These are phyloP conservation scores for Hanseniaspora nectarophila DNA, from an alignment of 805 yeast species.

Conservation along the genomic window DNA sequence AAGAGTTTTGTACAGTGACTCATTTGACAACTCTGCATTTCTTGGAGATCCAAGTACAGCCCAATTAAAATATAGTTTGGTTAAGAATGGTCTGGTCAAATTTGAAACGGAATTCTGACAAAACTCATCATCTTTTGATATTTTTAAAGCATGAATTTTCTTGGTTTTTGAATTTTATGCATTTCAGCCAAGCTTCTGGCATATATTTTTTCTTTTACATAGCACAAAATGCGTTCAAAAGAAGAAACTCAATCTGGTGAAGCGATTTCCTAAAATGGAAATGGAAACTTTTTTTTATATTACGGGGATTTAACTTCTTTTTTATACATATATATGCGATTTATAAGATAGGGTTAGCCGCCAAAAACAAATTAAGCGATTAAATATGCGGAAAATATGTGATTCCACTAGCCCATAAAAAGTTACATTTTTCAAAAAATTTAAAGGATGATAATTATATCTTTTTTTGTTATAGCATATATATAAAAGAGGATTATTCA, in stretches of 20 bases:
- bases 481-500: too few relatives aligned
- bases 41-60: not conserved
- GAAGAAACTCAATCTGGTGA: not conserved
- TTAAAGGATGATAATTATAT: too few relatives aligned
- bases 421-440: too few relatives aligned
- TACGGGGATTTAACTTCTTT: not conserved
- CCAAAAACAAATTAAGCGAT: too few relatives aligned
- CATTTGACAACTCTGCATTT: not conserved
- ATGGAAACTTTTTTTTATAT: not conserved
- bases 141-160: too few relatives aligned
- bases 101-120: not conserved
- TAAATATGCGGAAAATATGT: too few relatives aligned
- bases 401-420: too few relatives aligned
- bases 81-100: not conserved
- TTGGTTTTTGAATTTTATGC: not conserved
- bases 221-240: not conserved
- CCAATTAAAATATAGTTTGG: not conserved
- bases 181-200: not conserved
- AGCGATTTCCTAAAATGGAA: not conserved
- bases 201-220: not conserved
- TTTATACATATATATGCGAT: not conserved
- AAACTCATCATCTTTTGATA: too few relatives aligned
- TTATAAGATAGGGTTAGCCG: too few relatives aligned
- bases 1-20: constrained; percentile 7
- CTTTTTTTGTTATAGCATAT: too few relatives aligned